Percentiles rank a stretch among this genome's conserved stretches.
Evolutionary conservation across 768 basidiomycete genomes (phyloP).

Genomic region (Cubamyces lactineus): DNA sequence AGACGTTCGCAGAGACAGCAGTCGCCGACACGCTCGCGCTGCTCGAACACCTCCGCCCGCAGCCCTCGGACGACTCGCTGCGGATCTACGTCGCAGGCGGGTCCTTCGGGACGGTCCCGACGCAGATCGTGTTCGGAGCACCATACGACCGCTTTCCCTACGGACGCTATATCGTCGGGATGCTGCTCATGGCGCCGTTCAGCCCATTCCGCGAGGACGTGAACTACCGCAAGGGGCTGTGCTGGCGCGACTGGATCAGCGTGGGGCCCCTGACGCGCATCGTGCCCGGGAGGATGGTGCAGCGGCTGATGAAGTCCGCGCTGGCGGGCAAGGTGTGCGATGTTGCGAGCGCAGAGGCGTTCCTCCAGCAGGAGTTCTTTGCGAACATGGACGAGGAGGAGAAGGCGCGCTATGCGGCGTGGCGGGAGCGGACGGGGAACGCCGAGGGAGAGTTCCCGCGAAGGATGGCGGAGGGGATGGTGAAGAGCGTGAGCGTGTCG

Average conservation of each 20-base stretch:
- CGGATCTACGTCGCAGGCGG: conserved; percentile 55
- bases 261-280: conserved; percentile 48
- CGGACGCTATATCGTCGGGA: conserved; percentile 47
- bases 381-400: conserved; percentile 44
- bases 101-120: conserved; percentile 56
- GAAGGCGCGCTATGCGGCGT: conserved; percentile 39
- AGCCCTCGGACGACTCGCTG: conserved; percentile 29
- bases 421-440: conserved; percentile 45
- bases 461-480: conserved; percentile 44
- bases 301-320: conserved; percentile 36
- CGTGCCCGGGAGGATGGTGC: conserved; percentile 45
- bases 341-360: conserved; percentile 44
- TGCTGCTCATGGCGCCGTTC: conserved; percentile 51
- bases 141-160: conserved; percentile 55
- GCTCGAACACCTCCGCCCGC: conserved; percentile 53
- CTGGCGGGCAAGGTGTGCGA: conserved; percentile 43
- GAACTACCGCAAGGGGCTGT: conserved; percentile 49
- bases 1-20: conserved; percentile 46
- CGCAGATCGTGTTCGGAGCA: conserved; percentile 60
- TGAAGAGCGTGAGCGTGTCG: conserved; percentile 50
- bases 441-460: conserved; percentile 49
- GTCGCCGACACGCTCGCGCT: conserved; percentile 49
- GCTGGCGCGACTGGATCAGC: conserved; percentile 50
- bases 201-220: conserved; percentile 51
- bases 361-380: conserved; percentile 44